Conservation (phyloP, 352 stramenopile species). For the Aphanomyces euteiches region DNA sequence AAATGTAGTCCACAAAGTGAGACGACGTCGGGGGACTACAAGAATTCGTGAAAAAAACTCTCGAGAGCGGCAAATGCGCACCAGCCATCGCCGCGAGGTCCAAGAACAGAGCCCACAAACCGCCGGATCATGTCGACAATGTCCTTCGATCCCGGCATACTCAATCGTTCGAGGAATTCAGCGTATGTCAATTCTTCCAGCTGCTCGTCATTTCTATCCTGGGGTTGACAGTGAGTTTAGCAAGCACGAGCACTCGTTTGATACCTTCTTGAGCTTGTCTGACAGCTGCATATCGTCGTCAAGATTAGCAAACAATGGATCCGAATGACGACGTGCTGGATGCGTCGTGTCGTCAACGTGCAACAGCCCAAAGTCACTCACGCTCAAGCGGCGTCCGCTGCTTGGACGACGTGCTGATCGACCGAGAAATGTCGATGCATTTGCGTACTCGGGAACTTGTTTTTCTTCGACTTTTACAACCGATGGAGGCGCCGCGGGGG, state of each 20-base stretch:
- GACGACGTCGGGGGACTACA: constrained; percentile 49
- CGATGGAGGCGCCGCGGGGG: neutral
- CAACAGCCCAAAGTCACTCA: constrained; percentile 74
- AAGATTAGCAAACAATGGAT: constrained; percentile 22
- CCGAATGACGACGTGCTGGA: constrained; percentile 9
- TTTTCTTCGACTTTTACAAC: neutral
- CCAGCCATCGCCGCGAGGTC: constrained; percentile 62
- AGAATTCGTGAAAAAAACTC: neutral
- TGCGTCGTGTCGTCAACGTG: constrained; percentile 35
- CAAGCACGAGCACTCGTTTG: constrained; percentile 61
- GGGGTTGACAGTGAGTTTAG: constrained; percentile 46
- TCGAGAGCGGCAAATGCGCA: neutral
- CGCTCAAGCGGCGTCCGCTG: constrained; percentile 45
- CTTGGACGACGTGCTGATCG: neutral
- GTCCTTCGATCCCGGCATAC: constrained; percentile 62
- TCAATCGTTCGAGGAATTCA: constrained; percentile 71
- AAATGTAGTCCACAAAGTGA: constrained; percentile 77
- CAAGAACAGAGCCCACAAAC: constrained; percentile 75
- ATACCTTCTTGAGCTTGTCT: constrained; percentile 24
- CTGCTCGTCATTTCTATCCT: constrained; percentile 33
- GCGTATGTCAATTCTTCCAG: constrained; percentile 63
- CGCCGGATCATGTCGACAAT: constrained; percentile 67
- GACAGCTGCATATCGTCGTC: constrained; percentile 26
- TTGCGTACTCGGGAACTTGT: neutral
- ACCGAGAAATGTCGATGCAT: constrained; percentile 9